phyloP scores from a whole-genome alignment of 2,329 filamentous ascomycete genomes.

The Volutella citrinella region DNA sequence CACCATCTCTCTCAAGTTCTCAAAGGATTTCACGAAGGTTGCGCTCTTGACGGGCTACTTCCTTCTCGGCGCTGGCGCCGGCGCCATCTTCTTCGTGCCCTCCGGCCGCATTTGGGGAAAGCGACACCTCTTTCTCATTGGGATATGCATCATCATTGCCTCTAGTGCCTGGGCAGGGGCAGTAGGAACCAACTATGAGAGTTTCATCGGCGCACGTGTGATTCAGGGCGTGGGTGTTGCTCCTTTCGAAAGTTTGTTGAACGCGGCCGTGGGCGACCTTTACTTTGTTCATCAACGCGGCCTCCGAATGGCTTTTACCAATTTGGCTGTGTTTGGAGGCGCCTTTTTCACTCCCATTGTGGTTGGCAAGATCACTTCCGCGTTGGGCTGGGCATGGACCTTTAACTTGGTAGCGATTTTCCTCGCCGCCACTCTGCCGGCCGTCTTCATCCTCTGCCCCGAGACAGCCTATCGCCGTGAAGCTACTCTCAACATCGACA shows the following conservation, averaged over 20 bases:
- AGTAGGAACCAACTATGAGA: constrained; percentile 64
- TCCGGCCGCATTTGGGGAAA: constrained; percentile 91
- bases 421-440: constrained; percentile 63
- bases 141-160: constrained; percentile 68
- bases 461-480: constrained; percentile 78
- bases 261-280: constrained; percentile 83
- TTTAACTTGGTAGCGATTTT: constrained; percentile 91
- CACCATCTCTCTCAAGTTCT: constrained; percentile 67
- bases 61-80: constrained; percentile 76
- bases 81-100: constrained; percentile 82
- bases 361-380: constrained; percentile 78
- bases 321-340: constrained; percentile 56
- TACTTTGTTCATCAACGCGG: constrained; percentile 87
- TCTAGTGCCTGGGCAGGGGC: constrained; percentile 78
- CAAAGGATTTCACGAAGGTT: constrained; percentile 66
- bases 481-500: constrained; percentile 66
- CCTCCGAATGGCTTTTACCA: constrained; percentile 78
- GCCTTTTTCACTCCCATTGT: constrained; percentile 76
- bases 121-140: constrained; percentile 80
- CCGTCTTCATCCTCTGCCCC: constrained; percentile 75
- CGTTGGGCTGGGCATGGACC: constrained; percentile 79
- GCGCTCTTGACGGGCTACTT: constrained; percentile 86
- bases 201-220: constrained; percentile 73
- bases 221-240: constrained; percentile 84
- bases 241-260: constrained; percentile 87